Conservation (phyloP, 2,329 filamentous ascomycete species). For the Fusarium metavorans region DNA sequence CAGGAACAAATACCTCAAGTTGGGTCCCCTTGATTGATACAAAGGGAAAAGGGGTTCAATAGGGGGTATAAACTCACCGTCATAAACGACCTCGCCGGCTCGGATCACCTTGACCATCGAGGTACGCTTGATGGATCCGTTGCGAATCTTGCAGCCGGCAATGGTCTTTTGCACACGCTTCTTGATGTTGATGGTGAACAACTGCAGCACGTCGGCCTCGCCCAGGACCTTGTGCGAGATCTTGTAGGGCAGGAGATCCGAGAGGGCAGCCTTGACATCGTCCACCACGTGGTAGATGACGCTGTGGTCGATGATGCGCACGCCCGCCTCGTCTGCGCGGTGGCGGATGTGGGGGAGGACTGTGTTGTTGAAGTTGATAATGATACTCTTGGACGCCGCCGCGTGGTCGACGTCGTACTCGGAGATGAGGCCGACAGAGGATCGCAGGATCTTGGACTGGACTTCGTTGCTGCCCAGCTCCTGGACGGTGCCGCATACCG, state of each 20-base stretch:
- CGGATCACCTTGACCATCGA: constrained; percentile 79
- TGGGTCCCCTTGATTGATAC: neutral
- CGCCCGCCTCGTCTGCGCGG: constrained; percentile 76
- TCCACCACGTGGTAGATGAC: constrained; percentile 87
- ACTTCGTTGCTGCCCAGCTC: constrained; percentile 89
- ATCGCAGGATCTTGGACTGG: constrained; percentile 79
- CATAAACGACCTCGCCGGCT: constrained; percentile 77
- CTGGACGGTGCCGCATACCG: constrained; percentile 81
- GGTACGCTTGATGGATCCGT: constrained; percentile 76
- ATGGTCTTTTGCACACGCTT: constrained; percentile 78
- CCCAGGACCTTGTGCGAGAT: constrained; percentile 80
- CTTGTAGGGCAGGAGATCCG: constrained; percentile 74
- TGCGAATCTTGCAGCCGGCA: constrained; percentile 89
- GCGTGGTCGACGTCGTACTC: constrained; percentile 94
- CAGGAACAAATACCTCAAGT: neutral
- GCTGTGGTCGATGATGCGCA: constrained; percentile 85
- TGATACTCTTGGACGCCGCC: constrained; percentile 77
- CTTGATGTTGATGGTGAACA: constrained; percentile 87
- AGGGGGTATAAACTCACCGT: constrained; percentile 73
- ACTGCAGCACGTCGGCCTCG: constrained; percentile 85
- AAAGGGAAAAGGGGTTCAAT: neutral
- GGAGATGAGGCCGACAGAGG: constrained; percentile 80
- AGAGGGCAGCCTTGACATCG: constrained; percentile 76
- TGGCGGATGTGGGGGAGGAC: constrained; percentile 76
- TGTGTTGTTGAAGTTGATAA: constrained; percentile 88